Conservation (phyloP, 2,329 filamentous ascomycete species). For the Trichoderma aggressivum region DNA sequence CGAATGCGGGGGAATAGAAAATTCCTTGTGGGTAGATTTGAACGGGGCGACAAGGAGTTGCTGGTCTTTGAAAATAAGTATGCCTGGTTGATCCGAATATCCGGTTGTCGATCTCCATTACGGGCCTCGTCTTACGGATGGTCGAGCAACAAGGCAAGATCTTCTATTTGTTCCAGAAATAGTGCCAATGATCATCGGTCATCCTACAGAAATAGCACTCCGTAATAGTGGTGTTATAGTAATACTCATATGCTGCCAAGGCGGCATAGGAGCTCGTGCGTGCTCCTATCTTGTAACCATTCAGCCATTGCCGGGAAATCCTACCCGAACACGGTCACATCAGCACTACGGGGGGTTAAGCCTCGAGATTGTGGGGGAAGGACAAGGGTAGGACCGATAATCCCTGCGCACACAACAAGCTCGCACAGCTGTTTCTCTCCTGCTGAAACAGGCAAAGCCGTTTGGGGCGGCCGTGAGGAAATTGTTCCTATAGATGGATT, state of each 20-base stretch:
- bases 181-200: background rate
- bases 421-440: background rate
- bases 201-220: background rate
- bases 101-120: conserved; percentile 1
- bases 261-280: background rate
- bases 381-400: conserved; percentile 16
- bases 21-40: background rate
- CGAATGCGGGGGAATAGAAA: background rate
- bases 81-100: background rate
- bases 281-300: background rate
- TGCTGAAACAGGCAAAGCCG: conserved; percentile 12
- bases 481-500: conserved; percentile 19
- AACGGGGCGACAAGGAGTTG: background rate
- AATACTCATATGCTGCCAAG: background rate
- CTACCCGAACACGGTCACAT: background rate
- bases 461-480: background rate
- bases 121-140: background rate
- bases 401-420: background rate
- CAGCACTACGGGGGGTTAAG: background rate
- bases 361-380: conserved; percentile 10
- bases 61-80: background rate
- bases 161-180: background rate
- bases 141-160: background rate
- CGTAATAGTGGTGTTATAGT: background rate
- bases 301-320: background rate